These are phyloP conservation scores for Pichia californica DNA, from an alignment of 805 yeast species.

Conservation along the genomic window DNA sequence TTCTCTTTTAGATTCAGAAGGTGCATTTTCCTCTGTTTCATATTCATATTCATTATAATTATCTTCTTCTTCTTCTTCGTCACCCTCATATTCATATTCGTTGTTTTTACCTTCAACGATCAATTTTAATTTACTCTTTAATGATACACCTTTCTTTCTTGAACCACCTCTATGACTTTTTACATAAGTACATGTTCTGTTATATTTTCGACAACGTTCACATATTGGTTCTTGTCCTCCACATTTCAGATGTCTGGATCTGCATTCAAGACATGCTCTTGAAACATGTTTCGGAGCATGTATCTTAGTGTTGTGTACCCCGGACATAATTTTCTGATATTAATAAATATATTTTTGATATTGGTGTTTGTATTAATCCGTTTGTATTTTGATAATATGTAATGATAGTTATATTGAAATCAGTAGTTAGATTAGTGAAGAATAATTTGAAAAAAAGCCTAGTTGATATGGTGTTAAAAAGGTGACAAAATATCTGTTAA, in stretches of 20 bases:
- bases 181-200: conserved; percentile 40
- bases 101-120: neutral
- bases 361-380: no score
- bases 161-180: conserved; percentile 51
- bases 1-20: no score
- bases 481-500: no score
- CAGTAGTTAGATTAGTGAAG: no score
- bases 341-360: no score
- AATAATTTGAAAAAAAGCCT: no score
- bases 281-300: conserved; percentile 31
- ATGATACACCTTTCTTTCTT: conserved; percentile 39
- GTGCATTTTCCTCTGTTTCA: neutral
- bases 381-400: no score
- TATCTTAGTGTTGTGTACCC: neutral
- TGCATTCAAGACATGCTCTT: conserved; percentile 46
- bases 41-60: neutral
- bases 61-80: neutral
- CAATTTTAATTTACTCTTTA: conserved; percentile 19
- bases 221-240: conserved; percentile 43
- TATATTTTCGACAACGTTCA: conserved; percentile 32
- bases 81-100: neutral
- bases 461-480: no score
- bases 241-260: conserved; percentile 45
- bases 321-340: neutral
- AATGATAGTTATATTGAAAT: no score